Evolutionary conservation across 2,329 filamentous ascomycete genomes (phyloP), one percentile per base, ranked within the genome.

Genomic region (Diaporthe citri): DNA sequence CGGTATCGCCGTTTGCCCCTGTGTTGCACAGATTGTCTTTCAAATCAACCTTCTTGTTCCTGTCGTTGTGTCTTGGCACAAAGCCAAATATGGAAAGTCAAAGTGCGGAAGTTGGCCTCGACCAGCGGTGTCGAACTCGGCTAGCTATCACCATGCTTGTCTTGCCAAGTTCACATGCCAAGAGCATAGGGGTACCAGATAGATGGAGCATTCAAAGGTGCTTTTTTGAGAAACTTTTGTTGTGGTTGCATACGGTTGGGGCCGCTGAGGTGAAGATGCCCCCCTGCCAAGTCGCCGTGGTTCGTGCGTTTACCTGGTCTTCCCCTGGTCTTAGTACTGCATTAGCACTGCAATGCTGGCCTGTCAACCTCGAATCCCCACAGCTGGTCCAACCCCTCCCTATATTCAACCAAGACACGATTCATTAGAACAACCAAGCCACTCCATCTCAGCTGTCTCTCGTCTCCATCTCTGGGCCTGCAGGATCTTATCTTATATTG

Each of bases 271-370:
- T 60, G 6, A 62, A 62, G 39, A 55, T 22, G 8, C 13, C 36
- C 59, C 59, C 59, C 59, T 62, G 59, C 59, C 59, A 62, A 62
- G 39, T 62, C 4, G 59, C 36, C 59, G 59, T 64, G 59, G 46
- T 64, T 64, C 59, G 59, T 36, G 59, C 59, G 39, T 64, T 64
- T 64, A 22, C 39, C 10, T 31, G 59, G 41, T 13, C 13, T 64
- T 13, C 59, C 59, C 39, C 39, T 28, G 20, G 39, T 31, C 59
- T 64, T 62, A 28, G n/a, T 28, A 62, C 59, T 64, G 59, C n/a
- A 46, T 31, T 12, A 43, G n/a, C 39, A 62, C 59, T 62, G n/a
- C 59, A 62, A 28, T 22, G 13, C 39, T 28, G 39, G 13, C 39
- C 25, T 22, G 57, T 64, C 59, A 64, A 64, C 59, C 59, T 64